These are phyloP conservation scores for Micractinium sp. DNA, from an alignment of 139 green algal genomes.

Conservation along the genomic window DNA sequence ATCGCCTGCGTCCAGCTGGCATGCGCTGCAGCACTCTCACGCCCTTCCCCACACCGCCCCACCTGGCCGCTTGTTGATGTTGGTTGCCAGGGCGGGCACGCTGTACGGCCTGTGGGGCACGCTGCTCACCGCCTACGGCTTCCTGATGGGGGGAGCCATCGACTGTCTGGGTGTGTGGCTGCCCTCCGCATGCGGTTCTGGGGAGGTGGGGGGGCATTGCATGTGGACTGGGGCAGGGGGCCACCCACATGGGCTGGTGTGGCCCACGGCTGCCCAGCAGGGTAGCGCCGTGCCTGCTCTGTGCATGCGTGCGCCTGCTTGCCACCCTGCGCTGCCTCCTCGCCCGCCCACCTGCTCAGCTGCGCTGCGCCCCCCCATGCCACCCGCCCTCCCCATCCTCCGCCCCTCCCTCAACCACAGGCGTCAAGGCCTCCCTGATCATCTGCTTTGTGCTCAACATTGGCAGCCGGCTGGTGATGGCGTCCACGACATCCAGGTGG, in stretches of 20 bases:
- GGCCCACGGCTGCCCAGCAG: no score
- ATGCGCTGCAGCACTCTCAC: no score
- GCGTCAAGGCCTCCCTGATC: slow-evolving; percentile 21
- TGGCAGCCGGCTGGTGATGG: slow-evolving; percentile 41
- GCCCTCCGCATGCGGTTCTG: no score
- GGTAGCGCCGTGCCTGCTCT: not conserved
- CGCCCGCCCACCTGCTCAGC: not conserved
- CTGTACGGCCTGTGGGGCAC: slow-evolving; percentile 68
- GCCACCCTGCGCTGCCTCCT: not conserved
- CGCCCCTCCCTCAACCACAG: not conserved
- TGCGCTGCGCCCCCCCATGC: not conserved
- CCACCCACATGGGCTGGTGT: no score
- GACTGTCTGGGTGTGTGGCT: slow-evolving; percentile 58
- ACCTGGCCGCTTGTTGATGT: not conserved
- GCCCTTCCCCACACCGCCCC: not conserved
- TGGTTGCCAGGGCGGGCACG: slow-evolving; percentile 26
- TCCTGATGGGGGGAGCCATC: slow-evolving; percentile 50
- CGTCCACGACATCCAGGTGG: slow-evolving; percentile 34
- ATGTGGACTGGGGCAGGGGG: not conserved
- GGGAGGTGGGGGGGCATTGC: not conserved
- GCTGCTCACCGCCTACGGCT: slow-evolving; percentile 48
- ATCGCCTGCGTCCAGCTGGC: no score
- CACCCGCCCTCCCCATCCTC: not conserved
- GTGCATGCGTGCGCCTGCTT: not conserved
- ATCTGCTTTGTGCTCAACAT: slow-evolving; percentile 47